Evolutionary conservation across 805 yeast genomes (phyloP).

Genomic region (Candida ulmi): DNA sequence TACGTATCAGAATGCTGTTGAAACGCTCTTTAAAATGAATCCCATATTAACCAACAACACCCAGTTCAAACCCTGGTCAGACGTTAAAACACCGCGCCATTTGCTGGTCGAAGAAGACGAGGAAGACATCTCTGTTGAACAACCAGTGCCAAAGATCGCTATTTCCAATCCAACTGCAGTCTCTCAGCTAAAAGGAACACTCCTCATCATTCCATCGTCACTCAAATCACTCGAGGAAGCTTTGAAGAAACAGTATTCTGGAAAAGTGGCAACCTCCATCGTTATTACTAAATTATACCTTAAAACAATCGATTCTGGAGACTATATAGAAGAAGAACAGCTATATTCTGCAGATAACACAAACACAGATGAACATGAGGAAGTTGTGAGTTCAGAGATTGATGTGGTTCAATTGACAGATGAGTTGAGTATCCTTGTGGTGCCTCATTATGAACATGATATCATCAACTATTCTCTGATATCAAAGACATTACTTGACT

Average conservation of each 20-base stretch:
- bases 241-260: background rate
- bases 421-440: constrained; percentile 7
- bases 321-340: constrained; percentile 44
- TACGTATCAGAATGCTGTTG: too few relatives aligned
- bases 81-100: constrained; percentile 41
- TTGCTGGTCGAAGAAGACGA: constrained; percentile 39
- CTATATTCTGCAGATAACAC: constrained; percentile 29
- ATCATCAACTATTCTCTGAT: constrained; percentile 28
- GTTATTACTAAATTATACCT: constrained; percentile 6
- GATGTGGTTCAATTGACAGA: constrained; percentile 14
- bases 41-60: too few relatives aligned
- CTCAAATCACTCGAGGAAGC: constrained; percentile 15
- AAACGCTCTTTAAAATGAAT: too few relatives aligned
- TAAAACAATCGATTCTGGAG: constrained; percentile 14
- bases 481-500: constrained; percentile 18
- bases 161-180: background rate
- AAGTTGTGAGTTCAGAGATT: constrained; percentile 3
- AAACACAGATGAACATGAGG: constrained; percentile 3
- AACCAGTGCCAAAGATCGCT: constrained; percentile 7
- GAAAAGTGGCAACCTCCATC: background rate
- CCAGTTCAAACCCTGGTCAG: constrained; percentile 45
- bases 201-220: constrained; percentile 10
- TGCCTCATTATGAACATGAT: constrained; percentile 23
- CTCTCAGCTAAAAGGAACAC: constrained; percentile 10
- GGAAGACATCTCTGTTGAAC: constrained; percentile 20